Evolutionary conservation across 2,329 filamentous ascomycete species (phyloP), one percentile per base, ranked within the genome.

Genomic region (Neoarthrinium moseri): DNA sequence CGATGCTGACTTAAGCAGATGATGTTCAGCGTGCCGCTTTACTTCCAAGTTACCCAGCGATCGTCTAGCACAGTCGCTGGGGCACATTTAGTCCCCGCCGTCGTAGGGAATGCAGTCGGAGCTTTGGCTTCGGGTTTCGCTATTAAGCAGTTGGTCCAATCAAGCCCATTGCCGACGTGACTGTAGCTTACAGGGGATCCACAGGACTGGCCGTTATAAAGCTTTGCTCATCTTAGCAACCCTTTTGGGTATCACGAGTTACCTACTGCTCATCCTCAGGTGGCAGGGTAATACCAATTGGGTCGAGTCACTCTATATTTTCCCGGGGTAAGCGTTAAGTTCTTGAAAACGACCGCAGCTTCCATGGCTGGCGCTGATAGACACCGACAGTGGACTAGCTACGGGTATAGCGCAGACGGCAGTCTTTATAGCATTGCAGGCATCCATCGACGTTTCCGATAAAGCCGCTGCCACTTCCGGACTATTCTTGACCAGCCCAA

Each of bases 21-120:
- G 58, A 83, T 87, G 78, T 84, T 82, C 44, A 75, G 77, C 0
- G 75, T 88, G 0, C 86, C 86, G 0, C 63, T 89, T 0, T 89
- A 89, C 63, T 89, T 89, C 51, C 81, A 86, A 47, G 76, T 85
- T 1, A 84, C 83, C 0, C 67, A 75, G 5, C 67, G 71, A 1
- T 75, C 74, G 3, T 81, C 78, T 1, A 81, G 77, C 35, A 81
- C 83, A 0, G 65, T 69, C 2, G 82, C 84, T 0, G 77, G 77
- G 0, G 64, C 77, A 0, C 81, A 87, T 54, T 67, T 90, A 0
- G 73, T 89, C 32, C 86, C 86, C 0, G 81, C 85, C 0, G 83
- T 89, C 0, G 63, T 78, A 0, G 86, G 85, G 0, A 89, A 89
- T 53, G 79, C 84, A 0, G 48, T 81, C 1, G 85, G 84, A 1